phyloP scores from a whole-genome alignment of 179 eudicot genomes.

The Gypsophila paniculata region DNA sequence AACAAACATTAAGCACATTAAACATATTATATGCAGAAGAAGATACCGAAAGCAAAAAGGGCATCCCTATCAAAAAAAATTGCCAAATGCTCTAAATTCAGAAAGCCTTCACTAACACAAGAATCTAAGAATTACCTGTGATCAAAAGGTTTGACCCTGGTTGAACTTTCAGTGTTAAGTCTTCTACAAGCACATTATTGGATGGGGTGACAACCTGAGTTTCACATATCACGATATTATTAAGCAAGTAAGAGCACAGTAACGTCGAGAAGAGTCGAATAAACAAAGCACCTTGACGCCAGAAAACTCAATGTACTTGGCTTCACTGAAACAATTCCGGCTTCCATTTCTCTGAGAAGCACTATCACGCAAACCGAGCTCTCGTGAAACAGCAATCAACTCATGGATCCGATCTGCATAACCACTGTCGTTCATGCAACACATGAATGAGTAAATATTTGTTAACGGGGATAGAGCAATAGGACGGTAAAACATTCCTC shows the following conservation, averaged over 20 bases:
- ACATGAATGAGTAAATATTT: conserved; percentile 11
- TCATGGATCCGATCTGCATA: conserved; percentile 99
- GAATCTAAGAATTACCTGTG: conserved; percentile 49
- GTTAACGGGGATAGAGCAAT: not conserved
- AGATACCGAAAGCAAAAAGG: not conserved
- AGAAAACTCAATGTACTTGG: conserved; percentile 84
- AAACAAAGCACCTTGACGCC: conserved; percentile 65
- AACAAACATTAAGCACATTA: not conserved
- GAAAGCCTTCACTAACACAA: conserved; percentile 9
- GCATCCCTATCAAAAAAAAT: not conserved
- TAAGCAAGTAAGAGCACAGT: conserved; percentile 5
- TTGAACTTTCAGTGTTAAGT: conserved; percentile 75
- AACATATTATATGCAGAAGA: not conserved
- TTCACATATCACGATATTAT: conserved; percentile 9
- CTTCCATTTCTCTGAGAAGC: conserved; percentile 59
- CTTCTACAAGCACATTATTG: conserved; percentile 88
- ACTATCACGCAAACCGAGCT: conserved; percentile 56
- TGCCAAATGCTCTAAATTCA: not conserved
- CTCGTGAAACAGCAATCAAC: conserved; percentile 74
- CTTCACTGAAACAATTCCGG: conserved; percentile 79
- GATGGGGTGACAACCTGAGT: conserved; percentile 95
- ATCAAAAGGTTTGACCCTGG: conserved; percentile 95
- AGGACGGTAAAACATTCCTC: not conserved
- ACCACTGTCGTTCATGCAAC: conserved; percentile 60
- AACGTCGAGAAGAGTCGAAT: not conserved